Conservation (phyloP, 257 asterid species). For the Nicotiana sylvestris region DNA sequence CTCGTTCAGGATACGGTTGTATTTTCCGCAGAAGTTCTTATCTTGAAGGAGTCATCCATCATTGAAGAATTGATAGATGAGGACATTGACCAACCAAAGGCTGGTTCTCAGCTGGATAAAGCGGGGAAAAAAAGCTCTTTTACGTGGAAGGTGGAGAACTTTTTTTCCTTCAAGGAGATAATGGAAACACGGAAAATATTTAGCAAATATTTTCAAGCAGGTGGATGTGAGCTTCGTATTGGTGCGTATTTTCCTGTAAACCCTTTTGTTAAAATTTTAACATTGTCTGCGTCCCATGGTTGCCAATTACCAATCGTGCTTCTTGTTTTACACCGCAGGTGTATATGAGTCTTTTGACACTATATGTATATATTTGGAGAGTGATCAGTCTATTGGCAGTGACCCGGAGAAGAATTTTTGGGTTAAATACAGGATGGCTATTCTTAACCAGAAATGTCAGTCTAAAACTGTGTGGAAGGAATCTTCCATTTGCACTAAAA, state of each 20-base stretch:
- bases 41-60: conserved; percentile 84
- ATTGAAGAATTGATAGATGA: conserved; percentile 64
- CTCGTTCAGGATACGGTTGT: conserved; percentile 78
- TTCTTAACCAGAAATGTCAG: conserved; percentile 84
- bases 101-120: conserved; percentile 41
- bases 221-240: conserved; percentile 98
- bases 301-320: background rate
- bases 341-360: conserved; percentile 97
- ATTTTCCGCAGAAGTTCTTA: conserved; percentile 93
- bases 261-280: background rate
- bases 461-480: conserved; percentile 95
- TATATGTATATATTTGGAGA: conserved; percentile 92
- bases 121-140: conserved; percentile 70
- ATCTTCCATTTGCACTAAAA: conserved; percentile 94
- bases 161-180: conserved; percentile 90
- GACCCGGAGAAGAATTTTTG: conserved; percentile 96
- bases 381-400: conserved; percentile 80
- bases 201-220: conserved; percentile 96
- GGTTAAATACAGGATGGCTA: conserved; percentile 96
- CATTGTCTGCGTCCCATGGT: conserved; percentile 1
- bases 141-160: conserved; percentile 97
- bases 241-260: conserved; percentile 52
- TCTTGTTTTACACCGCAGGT: conserved; percentile 51
- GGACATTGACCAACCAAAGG: conserved; percentile 42
- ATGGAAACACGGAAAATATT: conserved; percentile 95